Base-by-base conservation (phyloP, 345 rosid species). In the Streptanthus diversifolius region DNA sequence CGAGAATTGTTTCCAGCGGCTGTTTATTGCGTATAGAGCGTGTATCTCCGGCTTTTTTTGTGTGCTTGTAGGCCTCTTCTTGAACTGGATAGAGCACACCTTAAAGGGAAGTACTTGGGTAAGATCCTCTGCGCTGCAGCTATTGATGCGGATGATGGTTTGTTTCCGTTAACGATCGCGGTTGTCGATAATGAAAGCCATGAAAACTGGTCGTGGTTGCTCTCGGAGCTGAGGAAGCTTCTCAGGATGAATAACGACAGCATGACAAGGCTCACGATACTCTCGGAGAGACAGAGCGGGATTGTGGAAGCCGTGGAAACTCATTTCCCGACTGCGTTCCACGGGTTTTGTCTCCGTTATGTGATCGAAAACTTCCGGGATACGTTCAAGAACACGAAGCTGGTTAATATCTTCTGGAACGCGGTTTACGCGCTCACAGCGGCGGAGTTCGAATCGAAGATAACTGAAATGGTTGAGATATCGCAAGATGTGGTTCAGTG, bases 121-220 rank as follows among this genome's bases (percentile, higher is more conserved):
- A 67, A 85, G 2, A 18, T 95, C 64, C 87, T 95, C 44, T 92
- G 99, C 63, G 99, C 98, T 47, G 92, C 97, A 6, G 97, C 93
- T 64, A 86, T 92, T 68, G 99, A 95, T 81, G 97, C 99, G 7
- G 92, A 88, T 54, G 92, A 86, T 36, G 86, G 85, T 19, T 79
- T 95, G 71, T 92, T 95, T 71, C 99, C 99, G 0, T 71, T 95
- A 76, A 98, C 98, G n/a, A 78, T 92, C 7, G 99, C 93, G 10
- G 62, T 88, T 63, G 98, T 95, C 12, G 99, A 95, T 51, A 61
- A 51, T 41, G 99, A 92, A 77, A 87, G 81, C 30, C 87, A 88
- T 77, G 98, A 95, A 29, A 95, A 95, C 77, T 95, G 99, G 98
- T 90, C 83, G 82, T 95, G 99, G 99, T 95, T 95, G 82, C 82